Base-by-base conservation (phyloP, 164 flowering plant genomes). In the Nelumbo lutea region DNA sequence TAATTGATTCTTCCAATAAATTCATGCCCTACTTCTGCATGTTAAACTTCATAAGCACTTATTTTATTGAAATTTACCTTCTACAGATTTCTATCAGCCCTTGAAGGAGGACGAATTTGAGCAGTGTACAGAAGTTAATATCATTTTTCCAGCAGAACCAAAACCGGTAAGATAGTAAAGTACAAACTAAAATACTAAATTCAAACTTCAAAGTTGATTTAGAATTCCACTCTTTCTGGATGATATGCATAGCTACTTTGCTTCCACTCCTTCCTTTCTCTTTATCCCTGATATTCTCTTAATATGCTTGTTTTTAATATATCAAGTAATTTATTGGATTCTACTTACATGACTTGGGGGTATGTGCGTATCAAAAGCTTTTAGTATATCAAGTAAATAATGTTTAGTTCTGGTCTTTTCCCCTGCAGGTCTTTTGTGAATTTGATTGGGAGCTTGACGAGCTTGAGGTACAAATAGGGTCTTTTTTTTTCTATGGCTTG, bases 381-480 rank as follows among this genome's bases (percentile, higher is more conserved):
- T 50, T 50, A 9, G 5, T 56, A 53, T 13, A 5, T 8, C 3
- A 7, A 5, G 38, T 39, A 5, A 4, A 5, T 15, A 45, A 50
- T 44, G 7, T 9, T 58, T 55, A 14, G 9, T 67, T 50, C 42
- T 43, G 59, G 40, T 56, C 45, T 62, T 66, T 58, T 9, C 67
- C 14, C 13, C 47, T 83, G 80, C 87, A 95, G 99, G 83, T 95
- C 53, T 64, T 90, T 55, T 80, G 89, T 76, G 90, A 87, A 66
- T 96, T 88, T 78, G 99, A 96, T 73, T 93, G 98, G 99, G 93
- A 90, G 50, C 62, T 90, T 42, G 98, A 96, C 79, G 92, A 86
- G 45, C 76, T 83, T 69, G 90, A 89, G 91, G 98, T 94, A 83
- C 45, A 40, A 1, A 66, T 55, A 27, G 51, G 5, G 45, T 44